Evolutionary conservation across 306 rosid genomes (phyloP).

Genomic region (Quercus bicolor): DNA sequence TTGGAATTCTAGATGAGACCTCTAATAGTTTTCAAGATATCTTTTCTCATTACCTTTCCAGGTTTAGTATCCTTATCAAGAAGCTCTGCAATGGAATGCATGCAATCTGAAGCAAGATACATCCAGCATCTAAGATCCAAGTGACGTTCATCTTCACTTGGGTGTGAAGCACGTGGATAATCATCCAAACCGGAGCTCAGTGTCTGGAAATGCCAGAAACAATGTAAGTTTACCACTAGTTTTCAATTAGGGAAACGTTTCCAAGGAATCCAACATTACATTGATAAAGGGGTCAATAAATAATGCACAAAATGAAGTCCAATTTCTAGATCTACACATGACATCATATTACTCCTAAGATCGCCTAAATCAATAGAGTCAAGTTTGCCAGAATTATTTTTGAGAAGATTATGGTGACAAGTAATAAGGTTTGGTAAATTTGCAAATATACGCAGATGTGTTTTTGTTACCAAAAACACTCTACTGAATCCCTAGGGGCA

Average conservation of each 20-base stretch:
- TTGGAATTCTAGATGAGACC: too few relatives aligned
- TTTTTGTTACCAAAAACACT: background rate
- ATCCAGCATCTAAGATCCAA: constrained; percentile 96
- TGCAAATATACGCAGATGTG: background rate
- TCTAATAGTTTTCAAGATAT: background rate
- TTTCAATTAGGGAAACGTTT: constrained; percentile 12
- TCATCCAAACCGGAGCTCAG: constrained; percentile 94
- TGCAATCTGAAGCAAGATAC: constrained; percentile 90
- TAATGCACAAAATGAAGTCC: background rate
- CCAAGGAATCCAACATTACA: constrained; percentile 16
- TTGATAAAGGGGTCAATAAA: background rate
- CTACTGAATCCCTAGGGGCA: background rate
- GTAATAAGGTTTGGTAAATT: background rate
- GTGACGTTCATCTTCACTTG: constrained; percentile 81
- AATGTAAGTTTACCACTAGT: constrained; percentile 20
- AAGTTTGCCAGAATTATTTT: background rate
- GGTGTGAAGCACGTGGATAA: constrained; percentile 97
- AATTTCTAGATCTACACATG: background rate
- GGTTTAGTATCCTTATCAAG: constrained; percentile 42
- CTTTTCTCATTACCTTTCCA: constrained; percentile 45
- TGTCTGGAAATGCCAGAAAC: constrained; percentile 50
- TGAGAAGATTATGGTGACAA: background rate
- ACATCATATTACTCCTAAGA: background rate
- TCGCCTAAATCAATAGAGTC: background rate
- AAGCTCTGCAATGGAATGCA: constrained; percentile 67